Evolutionary conservation across 495 filamentous ascomycete species (phyloP), one percentile per base, ranked within the genome.

Genomic region (Daldinia decipiens): DNA sequence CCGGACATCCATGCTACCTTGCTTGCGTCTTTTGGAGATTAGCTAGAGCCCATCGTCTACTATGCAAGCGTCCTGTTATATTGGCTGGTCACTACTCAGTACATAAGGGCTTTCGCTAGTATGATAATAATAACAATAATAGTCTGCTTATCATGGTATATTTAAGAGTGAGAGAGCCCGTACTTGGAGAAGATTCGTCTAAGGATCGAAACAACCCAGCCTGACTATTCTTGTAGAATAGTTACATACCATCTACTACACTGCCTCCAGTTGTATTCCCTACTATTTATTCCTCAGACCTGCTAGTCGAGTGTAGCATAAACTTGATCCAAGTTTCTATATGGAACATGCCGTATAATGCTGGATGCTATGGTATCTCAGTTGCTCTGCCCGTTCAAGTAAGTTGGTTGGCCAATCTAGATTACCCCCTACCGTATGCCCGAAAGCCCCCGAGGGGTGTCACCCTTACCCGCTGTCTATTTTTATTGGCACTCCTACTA

Each of bases 321-420:
- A 73, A 55, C 45, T 60, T 50, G 62, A 55, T 31, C 63, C 52
- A 64, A 67, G 29, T 38, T 57, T 65, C 47, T 52, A 67, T 65
- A 67, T 68, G 74, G 72, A 73, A 77, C 61, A 68, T 74, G 67
- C 66, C 58, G 63, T 72, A 75, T 67, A 66, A 60, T 57, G 54
- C 47, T 64, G 59, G 52, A 68, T 40, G 61, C 62, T 72, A 65
- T 67, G 70, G 57, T 62, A 59, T 65, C 57, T 60, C 64, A 38
- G 70, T 67, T 19, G 59, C 57, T 68, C 53, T 61, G 65, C 21
- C 19, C 36, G 6, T 59, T 29, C 68, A 53, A 11, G 73, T 77
- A 74, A 70, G 73, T 77, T 63, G 62, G 55, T 71, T 56, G 68
- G 55, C 54, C 64, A 70, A 56, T 24, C 57, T 52, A 58, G 47